Evolutionary conservation across 495 filamentous ascomycete genomes (phyloP), one percentile per base, ranked within the genome.

Genomic region (Corynascus novoguineensis): DNA sequence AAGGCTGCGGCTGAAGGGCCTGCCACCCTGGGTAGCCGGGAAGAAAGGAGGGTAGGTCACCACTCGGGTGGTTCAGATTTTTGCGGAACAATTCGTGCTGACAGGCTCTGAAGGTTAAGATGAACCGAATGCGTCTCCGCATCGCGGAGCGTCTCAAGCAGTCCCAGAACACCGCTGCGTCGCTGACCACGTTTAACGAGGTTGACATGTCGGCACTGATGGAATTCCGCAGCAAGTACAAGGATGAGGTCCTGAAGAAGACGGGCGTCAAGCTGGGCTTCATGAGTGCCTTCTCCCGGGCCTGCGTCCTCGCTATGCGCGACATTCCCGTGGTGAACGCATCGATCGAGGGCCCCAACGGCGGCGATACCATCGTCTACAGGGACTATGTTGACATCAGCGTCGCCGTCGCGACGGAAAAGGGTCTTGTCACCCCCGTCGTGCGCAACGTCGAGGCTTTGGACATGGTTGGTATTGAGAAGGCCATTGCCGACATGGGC

Each of bases 171-270:
- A 97, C 93, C 5, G 93, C 95, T 51, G 93, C 93, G 32, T 96
- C 93, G 15, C 76, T 99, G 50, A 97, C 93, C 17, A 99, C 93
- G 17, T 99, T 99, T 79, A 96, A 99, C 71, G 93, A 99, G 72
- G 93, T 99, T 48, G 95, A 99, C 68, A 99, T 99, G 95, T 97
- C 95, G 5, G 86, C 87, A 12, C 75, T 99, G 19, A 96, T 99
- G 89, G 90, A 96, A 50, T 89, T 99, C 78, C 88, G 93, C 38
- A 96, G 93, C 67, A 71, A 88, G 27, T 99, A 97, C 81, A 97
- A 97, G 76, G 95, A 97, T 57, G 90, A 95, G 56, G 73, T 96
- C 5, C 77, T 97, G 51, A 95, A 97, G 82, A 95, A 91, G 78
- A 93, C 89, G 17, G 95, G 93, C 24, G 88, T 97, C 29, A 98